Percentiles rank a stretch among this genome's conserved stretches.
These are phyloP conservation scores for Amylostereum chailletii DNA, from an alignment of 1,284 basidiomycete genomes.

Conservation along the genomic window DNA sequence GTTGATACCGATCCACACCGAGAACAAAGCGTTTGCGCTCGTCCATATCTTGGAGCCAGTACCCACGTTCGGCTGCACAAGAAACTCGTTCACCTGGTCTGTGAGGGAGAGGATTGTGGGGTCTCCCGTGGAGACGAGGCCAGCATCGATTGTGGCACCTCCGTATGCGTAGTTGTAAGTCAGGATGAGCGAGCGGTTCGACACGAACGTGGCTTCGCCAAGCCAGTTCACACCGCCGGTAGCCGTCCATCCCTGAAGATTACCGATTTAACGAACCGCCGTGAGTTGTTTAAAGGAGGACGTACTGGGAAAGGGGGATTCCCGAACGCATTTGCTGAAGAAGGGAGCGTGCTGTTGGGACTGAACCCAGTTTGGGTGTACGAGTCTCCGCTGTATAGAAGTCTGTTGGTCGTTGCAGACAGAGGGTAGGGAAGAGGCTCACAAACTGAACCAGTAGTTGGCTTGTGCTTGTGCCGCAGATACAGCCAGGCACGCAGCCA, in stretches of 20 bases:
- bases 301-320: slow-evolving; percentile 45
- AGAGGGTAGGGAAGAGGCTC: neutral
- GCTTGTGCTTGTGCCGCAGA: neutral
- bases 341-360: slow-evolving; percentile 30
- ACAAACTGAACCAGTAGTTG: slow-evolving; percentile 11
- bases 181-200: slow-evolving; percentile 43
- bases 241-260: slow-evolving; percentile 36
- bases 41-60: slow-evolving; percentile 43
- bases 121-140: slow-evolving; percentile 38
- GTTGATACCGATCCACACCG: slow-evolving; percentile 55
- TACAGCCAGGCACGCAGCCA: neutral
- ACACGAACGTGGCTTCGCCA: slow-evolving; percentile 36
- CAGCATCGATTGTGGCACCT: slow-evolving; percentile 49
- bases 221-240: slow-evolving; percentile 54
- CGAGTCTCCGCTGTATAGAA: slow-evolving; percentile 42
- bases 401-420: neutral
- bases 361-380: slow-evolving; percentile 49
- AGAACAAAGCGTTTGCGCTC: slow-evolving; percentile 41
- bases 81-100: slow-evolving; percentile 49
- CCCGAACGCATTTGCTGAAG: slow-evolving; percentile 41
- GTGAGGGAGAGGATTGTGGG: slow-evolving; percentile 41
- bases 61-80: slow-evolving; percentile 25
- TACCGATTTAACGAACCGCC: neutral
- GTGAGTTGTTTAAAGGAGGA: neutral
- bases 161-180: slow-evolving; percentile 57